A percentile compares a stretch with the other conserved stretches of the same genome.
Conservation (phyloP, 345 rosid genomes). For the Populus nigra region DNA sequence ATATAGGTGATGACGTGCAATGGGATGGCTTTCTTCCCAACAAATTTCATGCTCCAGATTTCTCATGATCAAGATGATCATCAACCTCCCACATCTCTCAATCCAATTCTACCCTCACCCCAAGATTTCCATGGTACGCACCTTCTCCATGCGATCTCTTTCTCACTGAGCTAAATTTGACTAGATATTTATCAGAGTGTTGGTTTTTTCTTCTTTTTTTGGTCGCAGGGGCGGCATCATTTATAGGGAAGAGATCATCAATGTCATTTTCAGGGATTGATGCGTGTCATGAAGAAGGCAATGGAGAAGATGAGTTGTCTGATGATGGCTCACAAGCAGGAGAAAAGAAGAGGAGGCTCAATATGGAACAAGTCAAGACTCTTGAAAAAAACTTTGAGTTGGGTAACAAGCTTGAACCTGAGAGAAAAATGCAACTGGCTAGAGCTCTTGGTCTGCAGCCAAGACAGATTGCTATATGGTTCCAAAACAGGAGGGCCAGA, state of each 20-base stretch:
- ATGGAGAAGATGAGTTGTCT: conserved; percentile 78
- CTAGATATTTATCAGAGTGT: not conserved
- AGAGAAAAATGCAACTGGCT: conserved; percentile 96
- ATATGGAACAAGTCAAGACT: conserved; percentile 88
- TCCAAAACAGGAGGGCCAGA: conserved; percentile 92
- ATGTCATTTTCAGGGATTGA: conserved; percentile 65
- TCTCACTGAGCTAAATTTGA: not conserved
- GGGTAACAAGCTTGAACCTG: conserved; percentile 97
- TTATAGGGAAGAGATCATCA: conserved; percentile 81
- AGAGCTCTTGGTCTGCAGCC: conserved; percentile 92
- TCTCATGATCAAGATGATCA: conserved; percentile 65
- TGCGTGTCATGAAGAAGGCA: conserved; percentile 32
- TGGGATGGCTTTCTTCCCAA: conserved; percentile 83
- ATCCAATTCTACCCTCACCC: conserved; percentile 64
- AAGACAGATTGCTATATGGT: conserved; percentile 97
- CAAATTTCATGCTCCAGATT: conserved; percentile 83
- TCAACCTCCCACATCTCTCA: conserved; percentile 54
- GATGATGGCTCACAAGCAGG: conserved; percentile 95
- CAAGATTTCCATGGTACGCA: conserved; percentile 91
- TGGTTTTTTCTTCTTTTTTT: conserved; percentile 8
- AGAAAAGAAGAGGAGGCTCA: conserved; percentile 93
- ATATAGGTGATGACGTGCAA: conserved; percentile 61
- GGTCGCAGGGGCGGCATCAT: conserved; percentile 66
- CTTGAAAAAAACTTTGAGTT: conserved; percentile 93
- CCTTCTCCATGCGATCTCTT: not conserved